Percentiles rank a stretch among this genome's conserved stretches.
These are phyloP conservation scores for Chytriomyces sp. DNA, from an alignment of 192 early-diverging fungal species.

Conservation along the genomic window DNA sequence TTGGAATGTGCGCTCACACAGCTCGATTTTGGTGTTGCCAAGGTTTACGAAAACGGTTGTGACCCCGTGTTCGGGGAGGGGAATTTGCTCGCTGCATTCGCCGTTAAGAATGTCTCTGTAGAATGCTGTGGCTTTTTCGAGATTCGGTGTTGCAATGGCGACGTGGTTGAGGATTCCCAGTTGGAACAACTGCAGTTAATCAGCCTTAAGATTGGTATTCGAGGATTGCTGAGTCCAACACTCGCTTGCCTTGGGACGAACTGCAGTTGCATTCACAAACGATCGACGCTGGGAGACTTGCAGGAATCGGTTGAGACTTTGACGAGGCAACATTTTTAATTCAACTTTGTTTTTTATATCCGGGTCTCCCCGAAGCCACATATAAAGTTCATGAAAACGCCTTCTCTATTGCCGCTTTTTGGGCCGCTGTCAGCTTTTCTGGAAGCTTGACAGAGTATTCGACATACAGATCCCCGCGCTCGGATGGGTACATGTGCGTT, in stretches of 20 bases:
- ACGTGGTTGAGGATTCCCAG: constrained; percentile 82
- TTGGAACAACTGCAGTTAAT: constrained; percentile 56
- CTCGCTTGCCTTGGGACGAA: no score
- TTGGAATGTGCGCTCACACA: constrained; percentile 45
- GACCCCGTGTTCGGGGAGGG: constrained; percentile 83
- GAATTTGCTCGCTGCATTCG: constrained; percentile 69
- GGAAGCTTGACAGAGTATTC: constrained; percentile 92
- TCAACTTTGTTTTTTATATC: no score
- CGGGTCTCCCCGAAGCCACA: background rate
- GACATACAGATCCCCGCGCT: constrained; percentile 82
- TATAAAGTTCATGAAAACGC: constrained; percentile 12
- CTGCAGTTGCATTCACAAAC: no score
- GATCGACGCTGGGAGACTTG: no score
- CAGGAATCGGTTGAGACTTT: no score
- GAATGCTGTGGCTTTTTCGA: constrained; percentile 71
- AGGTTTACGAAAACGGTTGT: constrained; percentile 85
- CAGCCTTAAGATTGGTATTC: no score
- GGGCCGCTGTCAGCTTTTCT: constrained; percentile 50
- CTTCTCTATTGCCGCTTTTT: constrained; percentile 28
- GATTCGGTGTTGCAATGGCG: constrained; percentile 79
- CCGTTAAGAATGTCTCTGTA: constrained; percentile 75
- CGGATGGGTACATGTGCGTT: constrained; percentile 53
- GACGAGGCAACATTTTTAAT: no score
- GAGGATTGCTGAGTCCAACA: no score
- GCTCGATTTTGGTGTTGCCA: constrained; percentile 86